These are phyloP conservation scores for Fusarium torreyae DNA, from an alignment of 2,329 filamentous ascomycete species.

Conservation along the genomic window DNA sequence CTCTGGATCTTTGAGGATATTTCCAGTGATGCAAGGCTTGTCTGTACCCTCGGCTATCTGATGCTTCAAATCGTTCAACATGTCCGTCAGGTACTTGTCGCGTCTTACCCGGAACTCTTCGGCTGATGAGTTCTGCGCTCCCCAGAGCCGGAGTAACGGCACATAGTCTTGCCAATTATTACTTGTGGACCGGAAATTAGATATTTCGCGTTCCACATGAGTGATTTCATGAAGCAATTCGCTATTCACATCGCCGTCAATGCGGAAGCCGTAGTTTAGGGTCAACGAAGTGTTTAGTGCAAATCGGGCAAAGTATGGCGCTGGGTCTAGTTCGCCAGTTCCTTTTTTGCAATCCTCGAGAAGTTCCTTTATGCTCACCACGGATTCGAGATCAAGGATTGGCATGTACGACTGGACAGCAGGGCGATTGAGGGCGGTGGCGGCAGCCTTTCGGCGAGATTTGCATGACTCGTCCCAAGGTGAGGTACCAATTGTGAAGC, in stretches of 20 bases:
- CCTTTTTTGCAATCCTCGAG: slow-evolving; percentile 75
- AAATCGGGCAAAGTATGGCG: slow-evolving; percentile 80
- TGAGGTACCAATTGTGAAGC: slow-evolving; percentile 86
- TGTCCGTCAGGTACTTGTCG: slow-evolving; percentile 76
- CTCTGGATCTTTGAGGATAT: slow-evolving; percentile 70
- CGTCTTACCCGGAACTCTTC: slow-evolving; percentile 76
- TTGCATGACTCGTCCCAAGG: slow-evolving; percentile 90
- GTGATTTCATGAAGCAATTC: slow-evolving; percentile 80
- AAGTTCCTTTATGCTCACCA: slow-evolving; percentile 80
- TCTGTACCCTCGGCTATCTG: slow-evolving; percentile 59
- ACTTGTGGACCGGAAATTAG: slow-evolving; percentile 82
- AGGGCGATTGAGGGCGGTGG: slow-evolving; percentile 82
- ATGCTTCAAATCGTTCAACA: slow-evolving; percentile 71
- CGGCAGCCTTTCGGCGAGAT: slow-evolving; percentile 81
- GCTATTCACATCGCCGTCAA: slow-evolving; percentile 78
- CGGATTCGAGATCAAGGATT: slow-evolving; percentile 83
- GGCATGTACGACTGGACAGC: slow-evolving; percentile 86
- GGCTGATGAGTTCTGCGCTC: slow-evolving; percentile 74
- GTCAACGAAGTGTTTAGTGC: slow-evolving; percentile 84
- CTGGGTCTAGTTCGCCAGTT: slow-evolving; percentile 76
- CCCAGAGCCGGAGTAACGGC: slow-evolving; percentile 77
- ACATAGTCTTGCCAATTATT: slow-evolving; percentile 91
- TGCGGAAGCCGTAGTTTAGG: slow-evolving; percentile 84
- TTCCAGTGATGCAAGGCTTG: slow-evolving; percentile 60
- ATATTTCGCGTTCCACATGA: slow-evolving; percentile 81